Conservation (phyloP, 1,284 basidiomycete genomes). For the Trichosporon sp. region DNA sequence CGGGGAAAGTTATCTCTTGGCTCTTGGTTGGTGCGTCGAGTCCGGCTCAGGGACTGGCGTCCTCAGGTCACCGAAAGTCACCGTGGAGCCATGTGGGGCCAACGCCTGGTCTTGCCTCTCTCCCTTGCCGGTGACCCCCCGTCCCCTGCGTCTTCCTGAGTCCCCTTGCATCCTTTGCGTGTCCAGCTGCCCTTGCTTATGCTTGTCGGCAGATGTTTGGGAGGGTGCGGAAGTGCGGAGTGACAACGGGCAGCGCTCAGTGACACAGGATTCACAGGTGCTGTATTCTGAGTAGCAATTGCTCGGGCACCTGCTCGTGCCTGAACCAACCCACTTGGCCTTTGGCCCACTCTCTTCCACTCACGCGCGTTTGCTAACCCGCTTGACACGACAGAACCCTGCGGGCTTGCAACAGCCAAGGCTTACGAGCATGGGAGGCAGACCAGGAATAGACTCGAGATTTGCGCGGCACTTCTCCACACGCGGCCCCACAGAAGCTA, state of each 20-base stretch:
- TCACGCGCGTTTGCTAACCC: not conserved
- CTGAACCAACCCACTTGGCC: not conserved
- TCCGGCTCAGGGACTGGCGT: not conserved
- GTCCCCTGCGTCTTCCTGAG: not conserved
- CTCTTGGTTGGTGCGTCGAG: not conserved
- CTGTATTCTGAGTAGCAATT: not conserved
- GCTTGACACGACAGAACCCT: not conserved
- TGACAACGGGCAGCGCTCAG: not conserved
- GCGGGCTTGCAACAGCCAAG: not conserved
- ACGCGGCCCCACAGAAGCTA: slow-evolving; percentile 3
- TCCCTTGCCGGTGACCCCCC: not conserved
- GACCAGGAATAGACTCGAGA: slow-evolving; percentile 7
- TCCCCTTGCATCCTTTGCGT: not conserved
- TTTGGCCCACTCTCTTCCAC: not conserved
- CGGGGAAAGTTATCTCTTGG: slow-evolving; percentile 9
- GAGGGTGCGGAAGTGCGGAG: slow-evolving; percentile 5
- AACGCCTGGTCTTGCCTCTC: not conserved
- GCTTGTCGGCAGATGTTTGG: slow-evolving; percentile 2
- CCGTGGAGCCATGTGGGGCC: slow-evolving; percentile 15
- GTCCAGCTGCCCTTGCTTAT: not conserved
- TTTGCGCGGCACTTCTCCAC: slow-evolving; percentile 12
- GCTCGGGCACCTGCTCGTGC: slow-evolving; percentile 2
- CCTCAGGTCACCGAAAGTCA: slow-evolving; percentile 13
- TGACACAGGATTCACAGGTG: not conserved
- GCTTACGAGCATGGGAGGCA: not conserved